phyloP scores from a whole-genome alignment of 2,329 filamentous ascomycete genomes.

The Claviceps pusilla region DNA sequence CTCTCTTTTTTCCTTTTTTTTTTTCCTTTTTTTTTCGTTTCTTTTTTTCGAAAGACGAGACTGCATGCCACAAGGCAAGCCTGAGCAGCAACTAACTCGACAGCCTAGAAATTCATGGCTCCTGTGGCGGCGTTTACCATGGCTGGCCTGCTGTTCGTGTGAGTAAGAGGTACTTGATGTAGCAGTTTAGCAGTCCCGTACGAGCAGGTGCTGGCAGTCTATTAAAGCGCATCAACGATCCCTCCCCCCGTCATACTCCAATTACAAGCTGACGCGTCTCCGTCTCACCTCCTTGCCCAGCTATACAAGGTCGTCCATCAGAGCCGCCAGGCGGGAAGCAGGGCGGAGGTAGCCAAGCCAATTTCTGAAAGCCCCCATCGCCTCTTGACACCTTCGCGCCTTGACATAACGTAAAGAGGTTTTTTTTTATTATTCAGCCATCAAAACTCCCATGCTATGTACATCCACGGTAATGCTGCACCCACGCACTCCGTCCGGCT shows the following conservation, averaged over 20 bases:
- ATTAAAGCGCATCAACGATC: background rate
- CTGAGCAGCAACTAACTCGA: too few relatives aligned
- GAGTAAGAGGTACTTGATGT: conserved; percentile 6
- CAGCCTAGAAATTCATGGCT: conserved; percentile 27
- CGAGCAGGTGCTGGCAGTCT: too few relatives aligned
- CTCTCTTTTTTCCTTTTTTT: background rate
- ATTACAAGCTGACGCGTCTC: background rate
- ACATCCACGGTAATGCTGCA: conserved; percentile 8
- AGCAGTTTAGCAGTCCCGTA: too few relatives aligned
- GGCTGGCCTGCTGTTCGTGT: conserved; percentile 36
- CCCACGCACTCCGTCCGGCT: background rate
- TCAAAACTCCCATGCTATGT: conserved; percentile 6
- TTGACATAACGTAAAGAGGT: background rate
- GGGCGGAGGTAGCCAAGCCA: conserved; percentile 7
- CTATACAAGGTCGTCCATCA: conserved; percentile 28
- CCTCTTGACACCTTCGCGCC: background rate
- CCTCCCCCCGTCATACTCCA: background rate
- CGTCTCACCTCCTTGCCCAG: conserved; percentile 9
- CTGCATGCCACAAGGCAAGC: background rate
- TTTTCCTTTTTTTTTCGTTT: background rate
- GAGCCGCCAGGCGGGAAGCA: conserved; percentile 21
- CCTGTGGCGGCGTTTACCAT: conserved; percentile 39
- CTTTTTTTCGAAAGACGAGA: background rate
- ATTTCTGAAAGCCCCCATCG: background rate
- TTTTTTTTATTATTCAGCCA: background rate